Conservation (phyloP, 768 basidiomycete genomes). For the Mycena rosella region DNA sequence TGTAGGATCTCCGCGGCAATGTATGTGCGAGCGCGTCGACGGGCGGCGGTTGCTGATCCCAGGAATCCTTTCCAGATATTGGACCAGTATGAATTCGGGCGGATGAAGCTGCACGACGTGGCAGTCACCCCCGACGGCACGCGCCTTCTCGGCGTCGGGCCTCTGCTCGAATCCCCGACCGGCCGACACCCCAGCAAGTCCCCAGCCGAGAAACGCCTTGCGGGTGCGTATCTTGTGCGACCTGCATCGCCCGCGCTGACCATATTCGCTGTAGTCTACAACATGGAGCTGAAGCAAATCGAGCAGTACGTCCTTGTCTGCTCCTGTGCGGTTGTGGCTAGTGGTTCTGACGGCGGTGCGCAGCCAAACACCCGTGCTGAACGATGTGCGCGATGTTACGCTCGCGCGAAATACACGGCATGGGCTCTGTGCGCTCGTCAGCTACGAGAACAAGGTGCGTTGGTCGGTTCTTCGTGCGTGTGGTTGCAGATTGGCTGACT, state of each 20-base stretch:
- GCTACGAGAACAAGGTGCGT: conserved; percentile 80
- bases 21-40: conserved; percentile 46
- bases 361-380: conserved; percentile 79
- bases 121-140: conserved; percentile 76
- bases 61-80: conserved; percentile 58
- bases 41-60: background rate
- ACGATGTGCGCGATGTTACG: conserved; percentile 80
- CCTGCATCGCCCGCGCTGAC: background rate
- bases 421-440: conserved; percentile 74
- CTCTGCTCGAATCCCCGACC: conserved; percentile 70
- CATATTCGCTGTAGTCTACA: conserved; percentile 64
- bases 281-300: conserved; percentile 71
- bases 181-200: conserved; percentile 80
- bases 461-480: background rate
- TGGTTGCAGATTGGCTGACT: background rate
- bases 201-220: conserved; percentile 77
- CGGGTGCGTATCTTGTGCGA: conserved; percentile 58
- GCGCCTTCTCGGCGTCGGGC: conserved; percentile 77
- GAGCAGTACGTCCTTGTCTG: conserved; percentile 65
- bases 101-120: conserved; percentile 77
- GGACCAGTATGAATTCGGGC: conserved; percentile 69
- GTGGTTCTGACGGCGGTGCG: conserved; percentile 23
- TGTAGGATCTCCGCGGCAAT: conserved; percentile 70
- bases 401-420: conserved; percentile 61
- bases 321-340: background rate